Evolutionary conservation across 768 basidiomycete species (phyloP).

Genomic region (Amanita muscaria): DNA sequence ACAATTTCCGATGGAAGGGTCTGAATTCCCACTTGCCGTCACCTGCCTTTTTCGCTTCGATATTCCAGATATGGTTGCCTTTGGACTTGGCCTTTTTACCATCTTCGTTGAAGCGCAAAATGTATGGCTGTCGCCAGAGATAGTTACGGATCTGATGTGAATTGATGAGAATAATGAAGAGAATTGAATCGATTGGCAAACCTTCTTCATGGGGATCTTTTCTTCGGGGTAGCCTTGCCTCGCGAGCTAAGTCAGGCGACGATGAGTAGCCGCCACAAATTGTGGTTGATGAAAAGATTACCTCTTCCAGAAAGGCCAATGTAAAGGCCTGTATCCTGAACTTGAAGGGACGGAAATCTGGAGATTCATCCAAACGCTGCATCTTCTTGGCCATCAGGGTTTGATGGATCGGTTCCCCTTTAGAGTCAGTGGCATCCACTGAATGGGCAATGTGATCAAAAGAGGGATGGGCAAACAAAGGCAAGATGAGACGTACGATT

Average conservation of each 20-base stretch:
- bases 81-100: slow-evolving; percentile 99
- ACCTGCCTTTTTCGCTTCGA: slow-evolving; percentile 79
- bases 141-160: slow-evolving; percentile 76
- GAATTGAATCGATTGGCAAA: slow-evolving; percentile 23
- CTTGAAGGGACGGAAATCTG: slow-evolving; percentile 97
- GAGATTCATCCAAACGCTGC: slow-evolving; percentile 92
- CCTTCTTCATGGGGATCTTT: slow-evolving; percentile 95
- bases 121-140: slow-evolving; percentile 90
- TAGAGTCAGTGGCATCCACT: slow-evolving; percentile 91
- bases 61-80: slow-evolving; percentile 99
- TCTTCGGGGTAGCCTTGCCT: slow-evolving; percentile 85
- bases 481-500: slow-evolving; percentile 53
- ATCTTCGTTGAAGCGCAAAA: slow-evolving; percentile 96
- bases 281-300: slow-evolving; percentile 23
- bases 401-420: slow-evolving; percentile 96
- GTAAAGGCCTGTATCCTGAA: slow-evolving; percentile 99
- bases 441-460: slow-evolving; percentile 12
- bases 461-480: slow-evolving; percentile 14
- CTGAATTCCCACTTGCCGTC: slow-evolving; percentile 83
- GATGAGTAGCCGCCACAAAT: not conserved
- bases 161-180: slow-evolving; percentile 12
- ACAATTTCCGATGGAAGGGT: slow-evolving; percentile 81
- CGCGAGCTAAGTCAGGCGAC: slow-evolving; percentile 45
- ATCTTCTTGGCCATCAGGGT: slow-evolving; percentile 99
- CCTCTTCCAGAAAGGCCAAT: slow-evolving; percentile 89